Evolutionary conservation across 2,329 filamentous ascomycete genomes (phyloP).

Genomic region (Diaporthe eres): DNA sequence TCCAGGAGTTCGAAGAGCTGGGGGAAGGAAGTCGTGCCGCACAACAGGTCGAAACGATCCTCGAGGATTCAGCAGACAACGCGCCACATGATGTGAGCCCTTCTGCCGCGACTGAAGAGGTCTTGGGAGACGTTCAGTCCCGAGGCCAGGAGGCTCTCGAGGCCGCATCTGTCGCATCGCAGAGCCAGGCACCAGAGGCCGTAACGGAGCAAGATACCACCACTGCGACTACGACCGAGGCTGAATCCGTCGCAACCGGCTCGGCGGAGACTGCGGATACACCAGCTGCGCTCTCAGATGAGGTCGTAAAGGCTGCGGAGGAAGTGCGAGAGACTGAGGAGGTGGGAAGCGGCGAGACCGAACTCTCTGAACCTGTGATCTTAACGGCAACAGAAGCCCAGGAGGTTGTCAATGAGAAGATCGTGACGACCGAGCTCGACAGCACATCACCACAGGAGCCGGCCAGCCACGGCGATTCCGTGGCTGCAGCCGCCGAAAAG

Average conservation of each 20-base stretch:
- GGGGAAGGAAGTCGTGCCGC: slow-evolving; percentile 5
- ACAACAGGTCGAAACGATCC: neutral
- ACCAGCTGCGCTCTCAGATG: neutral
- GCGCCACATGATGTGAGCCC: neutral
- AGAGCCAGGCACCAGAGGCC: slow-evolving; percentile 19
- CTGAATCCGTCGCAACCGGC: neutral
- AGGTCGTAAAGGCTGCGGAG: slow-evolving; percentile 29
- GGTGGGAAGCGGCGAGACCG: slow-evolving; percentile 12
- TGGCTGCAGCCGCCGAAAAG: neutral
- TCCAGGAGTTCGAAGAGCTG: neutral
- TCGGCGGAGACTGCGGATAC: neutral
- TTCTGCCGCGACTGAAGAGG: neutral
- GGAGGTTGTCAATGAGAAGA: slow-evolving; percentile 28
- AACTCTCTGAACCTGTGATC: neutral
- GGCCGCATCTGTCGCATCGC: slow-evolving; percentile 22
- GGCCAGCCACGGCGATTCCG: neutral
- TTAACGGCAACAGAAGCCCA: slow-evolving; percentile 31
- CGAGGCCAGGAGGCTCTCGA: neutral
- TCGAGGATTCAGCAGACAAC: slow-evolving; percentile 8
- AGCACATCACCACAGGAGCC: neutral
- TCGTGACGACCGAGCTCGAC: slow-evolving; percentile 1
- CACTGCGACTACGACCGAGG: neutral
- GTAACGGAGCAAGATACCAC: neutral
- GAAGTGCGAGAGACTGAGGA: slow-evolving; percentile 34
- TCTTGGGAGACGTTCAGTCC: neutral